phyloP scores from a whole-genome alignment of 2,329 filamentous ascomycete genomes.

The Colletotrichum sansevieriae region DNA sequence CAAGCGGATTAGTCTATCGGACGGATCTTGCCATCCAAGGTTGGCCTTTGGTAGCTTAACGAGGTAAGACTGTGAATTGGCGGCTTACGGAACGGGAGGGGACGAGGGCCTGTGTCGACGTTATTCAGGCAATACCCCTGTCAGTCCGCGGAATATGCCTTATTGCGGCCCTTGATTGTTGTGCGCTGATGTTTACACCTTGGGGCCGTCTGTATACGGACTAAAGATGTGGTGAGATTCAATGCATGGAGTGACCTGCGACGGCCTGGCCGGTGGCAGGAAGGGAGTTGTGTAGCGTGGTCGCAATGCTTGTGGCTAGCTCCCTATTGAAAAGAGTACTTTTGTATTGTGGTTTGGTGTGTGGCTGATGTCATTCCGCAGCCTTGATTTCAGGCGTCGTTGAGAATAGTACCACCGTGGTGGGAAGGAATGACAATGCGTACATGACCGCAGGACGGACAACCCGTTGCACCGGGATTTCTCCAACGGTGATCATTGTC shows the following conservation, averaged over 20 bases:
- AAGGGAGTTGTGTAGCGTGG: background rate
- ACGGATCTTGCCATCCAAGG: slow-evolving; percentile 1
- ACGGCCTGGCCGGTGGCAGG: slow-evolving; percentile 8
- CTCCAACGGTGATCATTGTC: background rate
- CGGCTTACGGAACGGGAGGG: slow-evolving; percentile 1
- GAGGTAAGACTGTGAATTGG: slow-evolving; percentile 10
- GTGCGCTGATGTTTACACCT: background rate
- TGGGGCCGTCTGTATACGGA: background rate
- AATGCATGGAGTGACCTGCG: slow-evolving; percentile 6
- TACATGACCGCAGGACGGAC: background rate
- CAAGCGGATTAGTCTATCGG: background rate
- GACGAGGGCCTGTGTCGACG: background rate
- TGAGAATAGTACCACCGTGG: background rate
- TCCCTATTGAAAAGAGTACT: too few relatives aligned
- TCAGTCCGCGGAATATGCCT: background rate
- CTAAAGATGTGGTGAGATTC: background rate
- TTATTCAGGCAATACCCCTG: background rate
- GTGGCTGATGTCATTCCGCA: slow-evolving; percentile 28
- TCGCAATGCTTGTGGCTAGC: background rate
- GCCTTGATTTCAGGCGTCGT: slow-evolving; percentile 1
- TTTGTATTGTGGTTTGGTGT: background rate
- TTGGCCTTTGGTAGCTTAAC: background rate
- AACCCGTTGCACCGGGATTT: background rate
- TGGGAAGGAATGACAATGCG: background rate
- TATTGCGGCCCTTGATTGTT: slow-evolving; percentile 1